These are phyloP conservation scores for Solanum paucissectum DNA, from an alignment of 257 asterid genomes.

Conservation along the genomic window DNA sequence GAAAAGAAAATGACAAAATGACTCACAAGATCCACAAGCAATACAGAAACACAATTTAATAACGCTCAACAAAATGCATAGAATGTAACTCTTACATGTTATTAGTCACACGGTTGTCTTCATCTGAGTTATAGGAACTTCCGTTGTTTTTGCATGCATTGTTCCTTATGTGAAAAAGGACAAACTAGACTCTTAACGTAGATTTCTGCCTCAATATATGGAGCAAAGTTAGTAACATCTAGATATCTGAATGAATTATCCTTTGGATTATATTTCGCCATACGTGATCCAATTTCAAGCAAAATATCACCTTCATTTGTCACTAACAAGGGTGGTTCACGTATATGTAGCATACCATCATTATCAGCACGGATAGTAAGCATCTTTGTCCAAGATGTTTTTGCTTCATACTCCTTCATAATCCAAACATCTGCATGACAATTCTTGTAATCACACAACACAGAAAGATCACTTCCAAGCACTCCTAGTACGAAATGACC, in stretches of 20 bases:
- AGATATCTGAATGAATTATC: constrained; percentile 15
- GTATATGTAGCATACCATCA: not conserved
- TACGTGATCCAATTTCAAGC: not conserved
- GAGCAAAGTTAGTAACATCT: not conserved
- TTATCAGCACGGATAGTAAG: not conserved
- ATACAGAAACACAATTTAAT: not conserved
- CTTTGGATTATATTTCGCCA: constrained; percentile 10
- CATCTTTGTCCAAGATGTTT: not conserved
- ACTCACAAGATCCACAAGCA: not conserved
- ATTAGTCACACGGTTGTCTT: not conserved
- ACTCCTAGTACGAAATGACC: not conserved
- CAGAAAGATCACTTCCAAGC: not conserved
- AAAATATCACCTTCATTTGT: not conserved
- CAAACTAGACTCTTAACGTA: constrained; percentile 34
- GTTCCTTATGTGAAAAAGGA: not conserved
- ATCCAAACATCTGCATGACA: not conserved
- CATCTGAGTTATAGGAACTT: not conserved
- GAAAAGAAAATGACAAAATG: not conserved
- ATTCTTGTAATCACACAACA: not conserved
- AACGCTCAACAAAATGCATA: not conserved
- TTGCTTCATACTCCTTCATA: not conserved
- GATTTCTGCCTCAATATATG: not conserved
- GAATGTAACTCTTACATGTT: not conserved
- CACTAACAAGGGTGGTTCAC: not conserved
- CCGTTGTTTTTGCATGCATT: not conserved